Base-by-base conservation (phyloP, 73 alveolate genomes). In the Blepharisma stoltei region DNA sequence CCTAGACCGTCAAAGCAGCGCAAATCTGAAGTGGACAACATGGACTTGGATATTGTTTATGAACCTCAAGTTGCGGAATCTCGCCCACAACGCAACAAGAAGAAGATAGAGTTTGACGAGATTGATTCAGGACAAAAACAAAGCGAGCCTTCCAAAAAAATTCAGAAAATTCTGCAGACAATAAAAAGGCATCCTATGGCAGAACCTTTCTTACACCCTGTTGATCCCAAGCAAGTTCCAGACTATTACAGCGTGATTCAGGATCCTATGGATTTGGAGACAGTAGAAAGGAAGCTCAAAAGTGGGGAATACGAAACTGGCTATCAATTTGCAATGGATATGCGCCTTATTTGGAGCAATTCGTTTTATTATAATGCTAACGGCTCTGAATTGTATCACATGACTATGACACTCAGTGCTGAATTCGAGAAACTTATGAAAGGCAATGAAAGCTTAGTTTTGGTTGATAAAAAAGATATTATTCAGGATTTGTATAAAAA, bases 181-280 rank as follows among this genome's bases (percentile, higher is more conserved):
- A 14, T 69, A 69, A 69, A 69, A 69, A 69, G 27, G 6, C 55
- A 69, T 43, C 79, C 79, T 0, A n/a, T 69, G 55, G 23, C 86
- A 37, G 67, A 67, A 43, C 83, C 86, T 71, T 78, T 78, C 54
- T 54, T 78, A 67, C 38, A 68, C 48, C 82, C 82, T 5, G 86
- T 78, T 45, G 77, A 60, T 71, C 86, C 83, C 0, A 55, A 27
- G 11, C 55, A 55, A 44, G 84, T 88, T 6, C 98, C 97, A 0
- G 92, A 88, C 82, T 93, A 93, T 84, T 93, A 88, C 78, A 84
- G 81, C 68, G 85, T 81, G 20, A 88, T 93, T 55, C 71, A 84
- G 71, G 73, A 76, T 47, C 97, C 97, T 2, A 90, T 93, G 87
- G 96, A 89, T 76, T 77, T 93, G 49, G 71, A 84, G 23, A 84